These are phyloP conservation scores for Helicocarpus griseus DNA, from an alignment of 2,329 filamentous ascomycete genomes.

Conservation along the genomic window DNA sequence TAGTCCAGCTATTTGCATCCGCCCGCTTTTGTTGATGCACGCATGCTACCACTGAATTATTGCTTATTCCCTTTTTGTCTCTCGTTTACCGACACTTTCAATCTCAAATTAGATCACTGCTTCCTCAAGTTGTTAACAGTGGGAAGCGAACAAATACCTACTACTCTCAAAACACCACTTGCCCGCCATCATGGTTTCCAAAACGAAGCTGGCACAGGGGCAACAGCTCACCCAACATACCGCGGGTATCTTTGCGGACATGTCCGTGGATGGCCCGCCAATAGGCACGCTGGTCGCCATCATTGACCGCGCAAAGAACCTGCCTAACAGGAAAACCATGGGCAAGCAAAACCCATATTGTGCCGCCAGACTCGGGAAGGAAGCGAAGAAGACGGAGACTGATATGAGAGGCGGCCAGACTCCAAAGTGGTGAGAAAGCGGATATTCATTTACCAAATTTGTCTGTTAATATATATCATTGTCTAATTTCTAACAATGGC, in stretches of 20 bases:
- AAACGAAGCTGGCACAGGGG: conserved; percentile 39
- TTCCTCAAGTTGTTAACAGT: not conserved
- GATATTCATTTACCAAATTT: not conserved
- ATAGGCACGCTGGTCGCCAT: conserved; percentile 91
- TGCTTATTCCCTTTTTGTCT: not conserved
- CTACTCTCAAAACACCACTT: not conserved
- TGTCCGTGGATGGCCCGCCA: conserved; percentile 82
- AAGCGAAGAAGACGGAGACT: conserved; percentile 93
- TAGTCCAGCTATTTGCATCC: too few relatives aligned
- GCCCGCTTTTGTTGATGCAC: not conserved
- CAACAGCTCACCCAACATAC: conserved; percentile 63
- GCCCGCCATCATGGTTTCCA: conserved; percentile 16
- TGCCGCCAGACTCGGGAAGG: conserved; percentile 84
- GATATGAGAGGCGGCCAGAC: conserved; percentile 93
- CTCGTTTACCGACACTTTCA: not conserved
- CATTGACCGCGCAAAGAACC: conserved; percentile 89
- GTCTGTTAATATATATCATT: conserved; percentile 11
- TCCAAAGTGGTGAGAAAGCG: conserved; percentile 67
- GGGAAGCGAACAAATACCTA: not conserved
- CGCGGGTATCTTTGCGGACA: conserved; percentile 87
- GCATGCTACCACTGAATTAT: not conserved
- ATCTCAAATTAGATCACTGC: not conserved
- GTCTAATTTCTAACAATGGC: not conserved
- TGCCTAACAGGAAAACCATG: conserved; percentile 94
- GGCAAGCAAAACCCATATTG: conserved; percentile 98